phyloP scores from a whole-genome alignment of 139 green algal species.

The Chara braunii region DNA sequence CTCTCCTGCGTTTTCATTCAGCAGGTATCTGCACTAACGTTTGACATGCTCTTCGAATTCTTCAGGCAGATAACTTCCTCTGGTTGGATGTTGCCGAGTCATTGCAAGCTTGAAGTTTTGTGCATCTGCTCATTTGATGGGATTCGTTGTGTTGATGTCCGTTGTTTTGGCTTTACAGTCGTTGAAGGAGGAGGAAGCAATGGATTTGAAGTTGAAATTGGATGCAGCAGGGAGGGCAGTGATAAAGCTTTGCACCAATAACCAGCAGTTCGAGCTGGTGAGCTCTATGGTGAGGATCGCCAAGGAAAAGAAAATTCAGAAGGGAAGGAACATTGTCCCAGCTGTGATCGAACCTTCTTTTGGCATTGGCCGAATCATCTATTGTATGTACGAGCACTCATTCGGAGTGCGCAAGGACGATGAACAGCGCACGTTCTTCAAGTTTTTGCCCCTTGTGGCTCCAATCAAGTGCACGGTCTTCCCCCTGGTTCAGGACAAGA shows the following conservation, averaged over 20 bases:
- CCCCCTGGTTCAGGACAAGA: constrained; percentile 63
- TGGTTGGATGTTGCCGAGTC: no score
- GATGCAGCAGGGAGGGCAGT: constrained; percentile 38
- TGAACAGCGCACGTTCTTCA: constrained; percentile 62
- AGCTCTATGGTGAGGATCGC: constrained; percentile 48
- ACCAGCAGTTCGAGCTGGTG: constrained; percentile 33
- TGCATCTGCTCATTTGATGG: no score
- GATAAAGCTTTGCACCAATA: constrained; percentile 40
- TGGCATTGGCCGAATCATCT: constrained; percentile 95
- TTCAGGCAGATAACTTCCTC: no score
- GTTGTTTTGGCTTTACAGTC: no score
- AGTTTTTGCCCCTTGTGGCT: constrained; percentile 82
- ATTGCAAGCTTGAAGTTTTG: no score
- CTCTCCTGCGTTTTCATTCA: no score
- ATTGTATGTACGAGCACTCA: constrained; percentile 95
- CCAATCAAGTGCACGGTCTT: constrained; percentile 94
- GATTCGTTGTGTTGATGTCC: no score
- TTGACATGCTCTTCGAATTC: no score
- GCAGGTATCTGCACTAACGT: no score
- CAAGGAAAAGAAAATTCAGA: constrained; percentile 46
- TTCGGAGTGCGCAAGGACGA: constrained; percentile 76
- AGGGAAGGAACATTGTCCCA: constrained; percentile 70
- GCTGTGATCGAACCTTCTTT: constrained; percentile 98
- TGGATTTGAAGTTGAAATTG: constrained; percentile 49
- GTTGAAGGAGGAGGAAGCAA: constrained; percentile 49